These are phyloP conservation scores for Apiotrichum sp. DNA, from an alignment of 1,284 basidiomycete species.

Conservation along the genomic window DNA sequence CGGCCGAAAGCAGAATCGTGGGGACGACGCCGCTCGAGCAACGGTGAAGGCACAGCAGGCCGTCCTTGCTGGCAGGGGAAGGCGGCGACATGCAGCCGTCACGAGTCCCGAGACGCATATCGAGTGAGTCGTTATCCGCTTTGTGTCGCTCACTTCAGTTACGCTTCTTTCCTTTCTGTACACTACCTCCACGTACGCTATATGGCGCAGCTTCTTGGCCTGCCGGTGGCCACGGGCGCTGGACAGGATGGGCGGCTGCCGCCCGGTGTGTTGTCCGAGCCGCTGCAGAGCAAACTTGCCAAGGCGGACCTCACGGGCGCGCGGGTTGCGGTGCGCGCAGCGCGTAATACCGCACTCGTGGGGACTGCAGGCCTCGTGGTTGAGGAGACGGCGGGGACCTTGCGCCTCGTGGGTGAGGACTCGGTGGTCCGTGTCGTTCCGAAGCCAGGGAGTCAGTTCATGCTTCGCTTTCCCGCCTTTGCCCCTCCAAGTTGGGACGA, in stretches of 20 bases:
- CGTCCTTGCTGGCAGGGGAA: slow-evolving; percentile 7
- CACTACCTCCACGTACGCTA: slow-evolving; percentile 40
- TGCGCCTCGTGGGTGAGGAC: slow-evolving; percentile 41
- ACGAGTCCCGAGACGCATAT: slow-evolving; percentile 18
- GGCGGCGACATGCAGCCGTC: slow-evolving; percentile 13
- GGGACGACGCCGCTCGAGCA: slow-evolving; percentile 14
- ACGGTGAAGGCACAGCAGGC: slow-evolving; percentile 4
- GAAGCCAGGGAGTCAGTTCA: slow-evolving; percentile 46
- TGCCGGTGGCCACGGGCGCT: slow-evolving; percentile 15
- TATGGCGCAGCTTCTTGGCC: slow-evolving; percentile 27
- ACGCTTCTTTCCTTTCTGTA: slow-evolving; percentile 36
- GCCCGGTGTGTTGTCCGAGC: slow-evolving; percentile 37
- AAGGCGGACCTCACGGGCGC: slow-evolving; percentile 51
- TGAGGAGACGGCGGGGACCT: slow-evolving; percentile 49
- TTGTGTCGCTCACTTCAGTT: slow-evolving; percentile 21
- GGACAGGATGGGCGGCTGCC: slow-evolving; percentile 26
- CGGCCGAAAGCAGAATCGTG: slow-evolving; percentile 32
- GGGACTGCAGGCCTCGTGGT: slow-evolving; percentile 46
- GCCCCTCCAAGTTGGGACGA: slow-evolving; percentile 11
- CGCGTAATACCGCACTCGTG: slow-evolving; percentile 38
- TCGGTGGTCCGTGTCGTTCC: slow-evolving; percentile 41
- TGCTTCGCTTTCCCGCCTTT: slow-evolving; percentile 41
- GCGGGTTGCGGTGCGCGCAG: slow-evolving; percentile 26
- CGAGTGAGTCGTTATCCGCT: slow-evolving; percentile 20
- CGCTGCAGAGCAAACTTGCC: slow-evolving; percentile 39